phyloP scores from a whole-genome alignment of 352 stramenopile genomes.

The Phytophthora kernoviae region DNA sequence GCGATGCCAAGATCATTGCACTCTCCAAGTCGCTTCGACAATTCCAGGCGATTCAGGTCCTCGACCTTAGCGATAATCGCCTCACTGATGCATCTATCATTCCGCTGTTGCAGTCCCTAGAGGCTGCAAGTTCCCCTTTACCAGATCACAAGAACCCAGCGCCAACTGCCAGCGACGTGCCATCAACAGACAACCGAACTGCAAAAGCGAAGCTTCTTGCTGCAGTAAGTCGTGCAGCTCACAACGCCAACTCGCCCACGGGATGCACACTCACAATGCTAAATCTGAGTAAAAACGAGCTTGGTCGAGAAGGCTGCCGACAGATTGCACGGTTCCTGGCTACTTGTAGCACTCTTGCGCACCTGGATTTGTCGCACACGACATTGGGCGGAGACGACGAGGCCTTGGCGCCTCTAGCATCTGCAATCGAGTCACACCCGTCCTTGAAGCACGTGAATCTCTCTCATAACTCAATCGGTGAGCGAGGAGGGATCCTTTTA shows the following conservation, averaged over 20 bases:
- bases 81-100: conserved; percentile 72
- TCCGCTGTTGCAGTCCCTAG: conserved; percentile 56
- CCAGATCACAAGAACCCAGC: not conserved
- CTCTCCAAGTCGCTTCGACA: conserved; percentile 56
- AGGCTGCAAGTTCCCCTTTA: conserved; percentile 13
- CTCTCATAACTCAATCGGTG: conserved; percentile 70
- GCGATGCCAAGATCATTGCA: conserved; percentile 61
- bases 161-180: not conserved
- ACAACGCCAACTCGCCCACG: not conserved
- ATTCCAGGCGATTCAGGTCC: conserved; percentile 64
- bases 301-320: conserved; percentile 53
- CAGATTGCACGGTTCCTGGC: conserved; percentile 66
- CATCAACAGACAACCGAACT: not conserved
- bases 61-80: conserved; percentile 73
- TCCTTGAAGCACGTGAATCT: conserved; percentile 59
- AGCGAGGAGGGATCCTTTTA: conserved; percentile 49
- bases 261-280: conserved; percentile 51
- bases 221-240: conserved; percentile 8
- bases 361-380: conserved; percentile 67
- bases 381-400: conserved; percentile 45
- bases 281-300: conserved; percentile 75
- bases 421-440: conserved; percentile 59
- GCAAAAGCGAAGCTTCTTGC: conserved; percentile 26
- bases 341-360: conserved; percentile 45
- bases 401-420: conserved; percentile 50